phyloP scores from a whole-genome alignment of 2,329 filamentous ascomycete genomes.

The Trichophyton verrucosum region DNA sequence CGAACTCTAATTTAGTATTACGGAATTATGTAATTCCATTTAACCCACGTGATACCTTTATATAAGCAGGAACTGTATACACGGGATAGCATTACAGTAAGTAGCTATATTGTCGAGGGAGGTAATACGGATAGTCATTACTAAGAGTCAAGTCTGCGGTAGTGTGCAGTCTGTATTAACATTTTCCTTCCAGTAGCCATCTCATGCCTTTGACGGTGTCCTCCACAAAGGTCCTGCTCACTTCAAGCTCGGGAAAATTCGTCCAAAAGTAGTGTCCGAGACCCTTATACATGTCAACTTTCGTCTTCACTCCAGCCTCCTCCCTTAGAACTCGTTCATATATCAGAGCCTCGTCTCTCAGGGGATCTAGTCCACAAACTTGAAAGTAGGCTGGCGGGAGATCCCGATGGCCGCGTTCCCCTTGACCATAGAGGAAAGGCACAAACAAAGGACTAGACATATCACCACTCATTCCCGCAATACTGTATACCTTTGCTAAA shows the following conservation, averaged over 20 bases:
- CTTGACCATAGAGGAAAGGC: constrained; percentile 1
- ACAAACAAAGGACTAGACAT: neutral
- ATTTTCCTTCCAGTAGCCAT: neutral
- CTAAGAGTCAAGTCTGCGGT: neutral
- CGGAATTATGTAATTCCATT: neutral
- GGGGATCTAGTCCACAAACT: constrained; percentile 1
- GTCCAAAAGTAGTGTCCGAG: constrained; percentile 1
- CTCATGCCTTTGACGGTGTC: neutral
- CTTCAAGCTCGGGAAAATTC: neutral
- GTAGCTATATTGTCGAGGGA: neutral
- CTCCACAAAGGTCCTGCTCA: neutral
- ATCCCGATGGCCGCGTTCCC: neutral
- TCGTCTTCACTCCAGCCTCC: neutral
- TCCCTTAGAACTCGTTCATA: neutral
- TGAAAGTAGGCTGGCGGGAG: neutral
- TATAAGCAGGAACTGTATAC: no score
- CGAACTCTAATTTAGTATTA: no score
- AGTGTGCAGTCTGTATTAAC: neutral
- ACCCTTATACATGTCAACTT: neutral
- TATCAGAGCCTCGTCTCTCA: constrained; percentile 2
- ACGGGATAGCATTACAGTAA: no score
- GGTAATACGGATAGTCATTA: neutral
- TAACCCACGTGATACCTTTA: neutral
- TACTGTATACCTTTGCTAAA: neutral
- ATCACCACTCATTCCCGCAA: constrained; percentile 1